Evolutionary conservation across 2,329 filamentous ascomycete species (phyloP).

Genomic region (Neocucurbitaria cava): DNA sequence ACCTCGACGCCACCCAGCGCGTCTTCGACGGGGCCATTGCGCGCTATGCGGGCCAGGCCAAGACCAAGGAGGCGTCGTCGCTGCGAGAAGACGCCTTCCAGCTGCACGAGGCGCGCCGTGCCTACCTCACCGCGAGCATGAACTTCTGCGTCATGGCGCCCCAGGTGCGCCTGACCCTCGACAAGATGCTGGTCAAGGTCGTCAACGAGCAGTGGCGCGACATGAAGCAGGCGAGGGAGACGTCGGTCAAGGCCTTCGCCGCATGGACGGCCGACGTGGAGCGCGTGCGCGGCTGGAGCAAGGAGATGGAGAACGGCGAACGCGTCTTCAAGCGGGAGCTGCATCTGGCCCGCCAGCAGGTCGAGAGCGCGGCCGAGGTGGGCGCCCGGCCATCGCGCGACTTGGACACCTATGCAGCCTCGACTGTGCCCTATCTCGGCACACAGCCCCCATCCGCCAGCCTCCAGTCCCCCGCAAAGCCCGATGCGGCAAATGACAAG

Average conservation of each 20-base stretch:
- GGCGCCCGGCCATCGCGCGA: constrained; percentile 83
- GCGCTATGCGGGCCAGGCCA: constrained; percentile 83
- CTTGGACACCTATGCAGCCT: constrained; percentile 88
- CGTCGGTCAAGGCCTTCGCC: constrained; percentile 65
- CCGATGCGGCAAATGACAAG: constrained; percentile 53
- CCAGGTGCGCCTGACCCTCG: constrained; percentile 81
- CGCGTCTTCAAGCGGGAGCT: constrained; percentile 82
- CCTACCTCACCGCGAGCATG: constrained; percentile 89
- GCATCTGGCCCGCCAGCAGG: constrained; percentile 76
- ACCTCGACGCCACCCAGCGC: constrained; percentile 81
- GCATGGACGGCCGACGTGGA: constrained; percentile 84
- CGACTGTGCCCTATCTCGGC: constrained; percentile 86
- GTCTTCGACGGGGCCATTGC: constrained; percentile 81
- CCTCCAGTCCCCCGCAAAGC: constrained; percentile 60
- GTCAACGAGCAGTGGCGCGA: constrained; percentile 90
- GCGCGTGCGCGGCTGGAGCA: constrained; percentile 88
- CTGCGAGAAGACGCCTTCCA: constrained; percentile 95
- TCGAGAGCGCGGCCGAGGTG: constrained; percentile 78
- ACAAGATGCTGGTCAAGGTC: constrained; percentile 83
- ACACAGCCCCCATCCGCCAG: constrained; percentile 66
- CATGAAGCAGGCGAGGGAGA: constrained; percentile 75
- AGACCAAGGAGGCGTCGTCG: constrained; percentile 90
- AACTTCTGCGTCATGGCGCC: constrained; percentile 91
- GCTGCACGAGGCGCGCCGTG: constrained; percentile 88
- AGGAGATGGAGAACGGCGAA: constrained; percentile 93